These are phyloP conservation scores for Eutreptiella sp. DNA, from an alignment of 208 protist species.

Conservation along the genomic window DNA sequence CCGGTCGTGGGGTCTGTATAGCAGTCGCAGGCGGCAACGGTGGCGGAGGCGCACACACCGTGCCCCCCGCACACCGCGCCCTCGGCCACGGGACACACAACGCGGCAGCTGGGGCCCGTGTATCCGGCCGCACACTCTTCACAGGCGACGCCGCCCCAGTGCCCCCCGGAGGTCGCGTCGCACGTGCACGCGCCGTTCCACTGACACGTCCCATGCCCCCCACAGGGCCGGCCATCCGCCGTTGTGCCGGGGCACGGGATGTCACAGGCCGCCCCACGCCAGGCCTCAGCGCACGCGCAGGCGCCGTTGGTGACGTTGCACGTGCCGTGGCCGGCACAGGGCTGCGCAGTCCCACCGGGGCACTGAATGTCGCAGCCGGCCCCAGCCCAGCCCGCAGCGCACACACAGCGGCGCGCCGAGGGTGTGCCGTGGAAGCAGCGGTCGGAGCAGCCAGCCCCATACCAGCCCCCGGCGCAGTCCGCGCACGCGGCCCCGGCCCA, in stretches of 20 bases:
- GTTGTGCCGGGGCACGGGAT: not conserved
- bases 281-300: not conserved
- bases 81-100: not conserved
- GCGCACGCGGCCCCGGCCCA: not conserved
- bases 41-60: too few species aligned
- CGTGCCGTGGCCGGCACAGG: slow-evolving; percentile 15
- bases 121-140: slow-evolving; percentile 14
- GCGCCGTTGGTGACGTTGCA: slow-evolving; percentile 4
- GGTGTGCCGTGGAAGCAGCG: not conserved
- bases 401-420: not conserved
- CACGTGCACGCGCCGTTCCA: slow-evolving; percentile 8
- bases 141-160: slow-evolving; percentile 3
- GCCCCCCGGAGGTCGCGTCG: not conserved
- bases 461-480: not conserved
- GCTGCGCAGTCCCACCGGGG: too few species aligned
- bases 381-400: not conserved
- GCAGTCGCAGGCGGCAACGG: too few species aligned
- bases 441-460: not conserved
- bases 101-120: not conserved
- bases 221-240: not conserved
- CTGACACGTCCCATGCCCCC: slow-evolving; percentile 20
- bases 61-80: too few species aligned
- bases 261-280: not conserved
- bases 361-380: too few species aligned
- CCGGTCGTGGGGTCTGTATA: not conserved